A percentile compares a stretch with the other conserved stretches of the same genome.
Conservation (phyloP, 2,329 filamentous ascomycete species). For the Alternaria consortialis region DNA sequence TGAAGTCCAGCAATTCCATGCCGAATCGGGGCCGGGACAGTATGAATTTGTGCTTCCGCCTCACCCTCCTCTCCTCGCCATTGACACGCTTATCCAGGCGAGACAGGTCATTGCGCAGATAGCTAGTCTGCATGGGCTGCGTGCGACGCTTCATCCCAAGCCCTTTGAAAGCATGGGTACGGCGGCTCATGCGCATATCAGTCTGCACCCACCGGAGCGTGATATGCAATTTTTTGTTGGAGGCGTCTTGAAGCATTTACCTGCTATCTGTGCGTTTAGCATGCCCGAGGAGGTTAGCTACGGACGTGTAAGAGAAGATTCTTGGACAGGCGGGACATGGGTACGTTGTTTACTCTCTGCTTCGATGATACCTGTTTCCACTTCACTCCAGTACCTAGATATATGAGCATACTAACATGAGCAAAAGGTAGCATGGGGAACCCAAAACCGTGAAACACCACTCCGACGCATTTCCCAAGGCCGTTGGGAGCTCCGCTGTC, state of each 20-base stretch:
- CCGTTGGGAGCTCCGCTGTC: constrained; percentile 79
- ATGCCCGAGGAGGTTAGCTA: constrained; percentile 74
- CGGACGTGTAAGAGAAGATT: constrained; percentile 69
- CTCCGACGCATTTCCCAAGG: constrained; percentile 71
- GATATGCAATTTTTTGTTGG: constrained; percentile 74
- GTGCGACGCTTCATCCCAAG: constrained; percentile 78
- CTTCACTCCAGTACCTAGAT: too few species aligned
- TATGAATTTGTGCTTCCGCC: constrained; percentile 79
- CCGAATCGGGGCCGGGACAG: constrained; percentile 77
- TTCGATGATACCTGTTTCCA: neutral
- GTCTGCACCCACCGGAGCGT: constrained; percentile 63
- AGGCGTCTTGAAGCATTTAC: constrained; percentile 72
- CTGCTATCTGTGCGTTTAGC: constrained; percentile 73
- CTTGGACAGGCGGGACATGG: constrained; percentile 55
- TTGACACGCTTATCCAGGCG: constrained; percentile 75
- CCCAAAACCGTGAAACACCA: constrained; percentile 79
- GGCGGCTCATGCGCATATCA: constrained; percentile 75
- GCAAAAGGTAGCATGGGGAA: constrained; percentile 82
- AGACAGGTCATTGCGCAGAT: constrained; percentile 73
- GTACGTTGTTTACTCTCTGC: neutral
- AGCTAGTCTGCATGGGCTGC: constrained; percentile 68
- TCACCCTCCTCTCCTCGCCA: constrained; percentile 69
- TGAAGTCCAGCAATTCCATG: constrained; percentile 75
- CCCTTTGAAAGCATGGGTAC: constrained; percentile 70
- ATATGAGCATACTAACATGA: neutral